Base-by-base conservation (phyloP, 2,329 filamentous ascomycete genomes). In the Exophiala calicioides region DNA sequence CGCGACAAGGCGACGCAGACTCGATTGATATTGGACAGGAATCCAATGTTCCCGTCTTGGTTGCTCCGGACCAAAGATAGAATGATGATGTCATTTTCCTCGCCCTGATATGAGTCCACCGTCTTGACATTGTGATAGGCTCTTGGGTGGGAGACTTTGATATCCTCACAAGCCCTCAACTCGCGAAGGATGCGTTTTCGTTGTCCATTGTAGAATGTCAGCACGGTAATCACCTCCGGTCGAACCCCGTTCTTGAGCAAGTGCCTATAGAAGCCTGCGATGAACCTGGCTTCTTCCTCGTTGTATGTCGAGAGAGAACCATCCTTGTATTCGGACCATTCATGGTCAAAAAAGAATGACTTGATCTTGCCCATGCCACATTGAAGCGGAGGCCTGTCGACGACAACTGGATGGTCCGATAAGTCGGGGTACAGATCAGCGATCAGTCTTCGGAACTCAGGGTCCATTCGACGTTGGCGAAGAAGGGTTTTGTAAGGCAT, bases 141-240 rank as follows among this genome's bases (percentile, higher is more conserved):
- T 51, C 43, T 31, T n/a, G n/a, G n/a, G n/a, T n/a, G n/a, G n/a
- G n/a, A n/a, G n/a, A n/a, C n/a, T 44, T 71, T 66, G 33, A 82
- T 68, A 39, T 74, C 70, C 1, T 62, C 60, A 47, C 74, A 66
- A 5, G 59, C 60, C 51, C 62, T 69, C 34, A 78, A 53, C 4
- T 69, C 53, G 10, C 69, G 72, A 0, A 82, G 58, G 2, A 95
- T 74, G 2, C 75, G 68, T 55, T 85, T 85, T 33, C 84, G 77
- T 61, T 96, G 90, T 0, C 87, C 90, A 32, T 87, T 88, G 71
- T 95, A 96, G 61, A 93, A 95, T 0, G 89, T 91, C 38, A 96
- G 67, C 3, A 95, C 72, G 0, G 89, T 95, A 45, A 95, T 90
- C 4, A 84, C 73, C 0, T 68, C 63, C 0, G 77, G 63, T 0